These are phyloP conservation scores for Ustilaginoidea virens DNA, from an alignment of 2,329 filamentous ascomycete genomes.

Conservation along the genomic window DNA sequence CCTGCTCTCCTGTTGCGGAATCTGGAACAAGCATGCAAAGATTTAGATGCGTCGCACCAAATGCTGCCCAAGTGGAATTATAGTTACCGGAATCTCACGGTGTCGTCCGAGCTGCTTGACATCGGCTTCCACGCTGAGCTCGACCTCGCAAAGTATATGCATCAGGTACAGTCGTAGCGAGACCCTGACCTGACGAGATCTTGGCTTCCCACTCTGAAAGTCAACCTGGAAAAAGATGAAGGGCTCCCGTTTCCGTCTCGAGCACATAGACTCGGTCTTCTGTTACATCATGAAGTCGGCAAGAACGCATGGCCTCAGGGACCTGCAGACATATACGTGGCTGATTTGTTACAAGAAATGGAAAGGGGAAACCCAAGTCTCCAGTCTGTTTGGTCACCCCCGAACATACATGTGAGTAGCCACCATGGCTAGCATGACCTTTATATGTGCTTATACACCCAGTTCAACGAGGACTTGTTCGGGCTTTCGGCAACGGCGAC, in stretches of 20 bases:
- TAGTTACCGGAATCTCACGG: neutral
- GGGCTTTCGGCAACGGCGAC: constrained; percentile 1
- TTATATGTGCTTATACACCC: neutral
- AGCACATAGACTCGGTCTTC: constrained; percentile 1
- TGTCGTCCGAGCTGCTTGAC: constrained; percentile 3
- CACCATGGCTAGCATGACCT: neutral
- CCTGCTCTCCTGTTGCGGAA: neutral
- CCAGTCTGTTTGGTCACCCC: neutral
- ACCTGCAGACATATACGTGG: constrained; percentile 2
- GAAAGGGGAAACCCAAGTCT: neutral
- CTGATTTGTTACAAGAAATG: constrained; percentile 1
- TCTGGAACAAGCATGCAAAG: constrained; percentile 1
- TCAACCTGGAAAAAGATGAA: constrained; percentile 4
- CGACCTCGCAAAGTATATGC: constrained; percentile 1
- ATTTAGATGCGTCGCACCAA: neutral
- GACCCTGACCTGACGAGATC: constrained; percentile 3
- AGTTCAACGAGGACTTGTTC: constrained; percentile 3
- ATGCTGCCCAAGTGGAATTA: constrained; percentile 3
- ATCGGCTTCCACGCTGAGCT: constrained; percentile 1
- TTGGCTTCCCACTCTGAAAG: constrained; percentile 4
- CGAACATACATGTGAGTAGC: constrained; percentile 1
- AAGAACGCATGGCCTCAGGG: neutral
- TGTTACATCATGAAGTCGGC: constrained; percentile 4
- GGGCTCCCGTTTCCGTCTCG: constrained; percentile 3
- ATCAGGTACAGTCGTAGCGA: constrained; percentile 3